Conservation (phyloP, 2,329 filamentous ascomycete genomes). For the Sporothrix humicola region DNA sequence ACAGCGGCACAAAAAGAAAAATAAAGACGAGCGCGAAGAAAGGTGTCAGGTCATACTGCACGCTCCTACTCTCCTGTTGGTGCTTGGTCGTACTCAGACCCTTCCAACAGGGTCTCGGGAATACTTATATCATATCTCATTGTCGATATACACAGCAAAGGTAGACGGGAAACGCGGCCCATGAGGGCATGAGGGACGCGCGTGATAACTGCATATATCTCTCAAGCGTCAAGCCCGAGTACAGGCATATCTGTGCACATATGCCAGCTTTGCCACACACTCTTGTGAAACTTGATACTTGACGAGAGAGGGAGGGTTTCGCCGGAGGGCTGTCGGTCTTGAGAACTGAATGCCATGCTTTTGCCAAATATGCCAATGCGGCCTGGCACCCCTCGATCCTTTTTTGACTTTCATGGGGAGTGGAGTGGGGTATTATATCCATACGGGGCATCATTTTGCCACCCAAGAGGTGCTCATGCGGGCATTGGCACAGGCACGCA, state of each 20-base stretch:
- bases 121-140: no score
- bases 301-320: background rate
- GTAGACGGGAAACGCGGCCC: background rate
- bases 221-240: background rate
- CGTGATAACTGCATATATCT: constrained; percentile 5
- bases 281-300: background rate
- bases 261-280: background rate
- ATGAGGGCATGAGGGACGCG: constrained; percentile 4
- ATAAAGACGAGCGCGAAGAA: background rate
- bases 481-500: constrained; percentile 6
- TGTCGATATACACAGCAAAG: no score
- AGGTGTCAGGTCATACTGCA: background rate
- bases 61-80: background rate
- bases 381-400: background rate
- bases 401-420: background rate
- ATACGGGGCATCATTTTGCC: background rate
- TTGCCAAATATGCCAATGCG: background rate
- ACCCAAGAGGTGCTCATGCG: constrained; percentile 16
- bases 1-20: background rate
- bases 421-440: background rate
- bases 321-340: background rate
- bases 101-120: constrained; percentile 8
- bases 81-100: background rate
- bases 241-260: constrained; percentile 9
- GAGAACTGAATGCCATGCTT: constrained; percentile 2